Evolutionary conservation across 257 asterid species (phyloP), one percentile per base, ranked within the genome.

Genomic region (Paulownia fortunei): DNA sequence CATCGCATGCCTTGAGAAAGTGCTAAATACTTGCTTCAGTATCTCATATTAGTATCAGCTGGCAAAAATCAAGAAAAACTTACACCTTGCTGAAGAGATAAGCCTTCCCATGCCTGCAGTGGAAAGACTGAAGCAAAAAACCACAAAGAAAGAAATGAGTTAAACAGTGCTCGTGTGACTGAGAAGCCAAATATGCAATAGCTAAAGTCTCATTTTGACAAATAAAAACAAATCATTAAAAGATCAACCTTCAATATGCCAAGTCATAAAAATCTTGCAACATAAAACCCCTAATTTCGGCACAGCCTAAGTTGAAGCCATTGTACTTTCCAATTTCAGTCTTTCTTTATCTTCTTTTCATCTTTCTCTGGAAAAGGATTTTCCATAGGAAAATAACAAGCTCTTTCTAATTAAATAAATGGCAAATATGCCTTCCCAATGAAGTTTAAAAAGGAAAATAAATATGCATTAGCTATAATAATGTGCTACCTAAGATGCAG

Each of bases 31-130:
- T 37, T 41, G 16, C 63, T 58, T 73, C 36, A 46, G 7, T 34
- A 34, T 72, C 78, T 52, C 54, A 62, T 23, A 8, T 27, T 49
- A 61, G 26, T 55, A 70, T 69, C 58, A 64, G 70, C 79, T 52
- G 34, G 76, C 65, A 52, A 55, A 49, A 64, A 60, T 74, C 74
- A 39, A 69, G 76, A 69, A 51, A 24, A 61, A 75, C 84, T 81
- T 81, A 81, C 84, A 81, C 84, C 32, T 81, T 76, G 41, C 26
- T 81, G 84, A 81, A 81, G 84, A 81, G 84, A 67, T 81, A 81
- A 49, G 84, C 84, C 84, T 81, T 81, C 62, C 84, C 84, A 69
- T 76, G 74, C 44, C 78, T 69, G 81, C 56, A 4, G n/a, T 76
- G 81, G 71, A 81, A 81, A 81, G 84, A 26, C 84, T 81, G 84